These are phyloP conservation scores for Oleoguttula mirabilis DNA, from an alignment of 495 filamentous ascomycete genomes.

Conservation along the genomic window DNA sequence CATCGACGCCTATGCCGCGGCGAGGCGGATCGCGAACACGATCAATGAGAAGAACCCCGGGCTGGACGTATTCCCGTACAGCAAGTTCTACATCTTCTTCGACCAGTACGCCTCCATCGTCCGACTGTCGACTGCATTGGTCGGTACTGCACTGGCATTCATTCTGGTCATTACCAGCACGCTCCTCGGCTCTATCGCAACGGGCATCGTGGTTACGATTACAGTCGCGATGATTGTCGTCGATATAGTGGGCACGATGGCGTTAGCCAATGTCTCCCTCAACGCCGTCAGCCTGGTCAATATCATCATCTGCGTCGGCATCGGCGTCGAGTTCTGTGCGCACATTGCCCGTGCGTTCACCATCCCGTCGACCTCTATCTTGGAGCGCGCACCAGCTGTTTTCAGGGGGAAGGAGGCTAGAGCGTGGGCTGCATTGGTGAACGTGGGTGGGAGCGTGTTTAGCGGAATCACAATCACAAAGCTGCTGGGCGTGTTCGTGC, in stretches of 20 bases:
- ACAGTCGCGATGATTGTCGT: slow-evolving; percentile 86
- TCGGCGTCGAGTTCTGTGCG: slow-evolving; percentile 92
- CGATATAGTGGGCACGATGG: slow-evolving; percentile 94
- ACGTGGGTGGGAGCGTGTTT: slow-evolving; percentile 88
- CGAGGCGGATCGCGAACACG: slow-evolving; percentile 71
- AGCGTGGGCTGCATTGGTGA: slow-evolving; percentile 82
- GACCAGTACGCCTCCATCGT: slow-evolving; percentile 89
- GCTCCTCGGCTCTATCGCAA: slow-evolving; percentile 73
- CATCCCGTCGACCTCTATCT: slow-evolving; percentile 66
- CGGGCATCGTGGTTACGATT: slow-evolving; percentile 65
- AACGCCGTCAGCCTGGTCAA: slow-evolving; percentile 97
- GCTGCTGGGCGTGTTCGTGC: slow-evolving; percentile 76
- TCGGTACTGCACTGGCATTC: slow-evolving; percentile 70
- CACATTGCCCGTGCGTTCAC: slow-evolving; percentile 93
- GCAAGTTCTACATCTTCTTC: slow-evolving; percentile 96
- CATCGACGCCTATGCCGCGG: slow-evolving; percentile 77
- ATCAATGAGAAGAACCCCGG: slow-evolving; percentile 52
- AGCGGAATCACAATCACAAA: slow-evolving; percentile 95
- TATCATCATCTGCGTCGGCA: slow-evolving; percentile 90
- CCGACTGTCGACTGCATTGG: slow-evolving; percentile 58
- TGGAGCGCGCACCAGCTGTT: slow-evolving; percentile 55
- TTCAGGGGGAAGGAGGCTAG: slow-evolving; percentile 57
- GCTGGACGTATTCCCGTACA: slow-evolving; percentile 84
- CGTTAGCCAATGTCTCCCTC: slow-evolving; percentile 72
- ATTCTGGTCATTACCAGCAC: slow-evolving; percentile 66